Evolutionary conservation across 306 rosid genomes (phyloP).

Genomic region (Acacia crassicarpa): DNA sequence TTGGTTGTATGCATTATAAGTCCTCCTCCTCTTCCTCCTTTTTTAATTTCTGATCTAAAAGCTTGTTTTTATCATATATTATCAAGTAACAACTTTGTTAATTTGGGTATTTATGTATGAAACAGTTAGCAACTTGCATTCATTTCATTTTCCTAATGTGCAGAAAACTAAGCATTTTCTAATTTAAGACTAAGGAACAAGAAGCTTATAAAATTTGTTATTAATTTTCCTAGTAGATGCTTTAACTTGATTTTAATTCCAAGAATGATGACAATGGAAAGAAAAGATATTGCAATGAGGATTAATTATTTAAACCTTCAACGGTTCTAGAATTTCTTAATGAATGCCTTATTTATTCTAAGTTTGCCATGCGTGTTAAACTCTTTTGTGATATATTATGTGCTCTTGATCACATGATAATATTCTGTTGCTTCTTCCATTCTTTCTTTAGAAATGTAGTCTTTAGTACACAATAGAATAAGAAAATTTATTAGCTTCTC

Average conservation of each 20-base stretch:
- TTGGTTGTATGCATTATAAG: conserved; percentile 5
- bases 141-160: conserved; percentile 24
- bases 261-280: conserved; percentile 8
- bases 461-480: conserved; percentile 5
- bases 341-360: conserved; percentile 21
- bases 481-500: conserved; percentile 6
- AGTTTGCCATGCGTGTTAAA: conserved; percentile 10
- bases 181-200: neutral
- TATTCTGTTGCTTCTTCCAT: conserved; percentile 13
- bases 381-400: conserved; percentile 20
- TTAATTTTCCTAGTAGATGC: neutral
- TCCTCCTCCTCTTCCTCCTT: neutral
- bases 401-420: conserved; percentile 18
- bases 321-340: conserved; percentile 4
- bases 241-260: neutral
- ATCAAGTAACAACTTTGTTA: neutral
- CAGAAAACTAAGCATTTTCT: conserved; percentile 6
- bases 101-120: conserved; percentile 8
- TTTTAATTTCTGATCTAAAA: conserved; percentile 2
- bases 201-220: neutral
- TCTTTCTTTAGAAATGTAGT: neutral
- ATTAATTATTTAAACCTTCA: conserved; percentile 8
- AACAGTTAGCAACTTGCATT: conserved; percentile 20
- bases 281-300: conserved; percentile 1
- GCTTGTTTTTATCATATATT: neutral